Base-by-base conservation (phyloP, 2,329 filamentous ascomycete species). In the Gaeumannomyces tritici region DNA sequence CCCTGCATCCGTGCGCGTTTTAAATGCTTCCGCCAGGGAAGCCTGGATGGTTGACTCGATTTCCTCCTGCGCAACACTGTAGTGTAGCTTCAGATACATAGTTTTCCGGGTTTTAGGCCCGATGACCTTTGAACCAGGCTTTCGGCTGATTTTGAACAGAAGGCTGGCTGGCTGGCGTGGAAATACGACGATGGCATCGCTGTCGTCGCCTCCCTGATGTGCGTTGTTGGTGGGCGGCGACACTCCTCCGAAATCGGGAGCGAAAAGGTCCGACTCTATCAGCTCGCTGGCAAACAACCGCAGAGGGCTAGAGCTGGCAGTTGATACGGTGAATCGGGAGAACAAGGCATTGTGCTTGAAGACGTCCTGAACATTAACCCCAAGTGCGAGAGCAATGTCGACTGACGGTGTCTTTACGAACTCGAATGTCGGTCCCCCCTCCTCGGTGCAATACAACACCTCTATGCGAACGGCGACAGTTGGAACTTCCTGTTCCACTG, bases 331-430 rank as follows among this genome's bases (percentile, higher is more conserved):
- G 72, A 99, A 99, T 12, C 89, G 88, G 0, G 93, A 97, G 70
- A 95, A 95, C 0, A 98, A 80, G 0, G 85, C 82, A 9, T 86
- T 78, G 65, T 91, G 86, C 71, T 96, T 96, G 79, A 98, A 98
- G 31, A 96, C 85, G 68, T 99, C 95, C 69, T 98, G 93, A 7
- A 99, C 95, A 67, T 98, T 98, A 65, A 99, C 95, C 3, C 93
- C 93, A 4, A 99, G 80, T 0, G 91, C 90, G 5, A 99, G 79
- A 1, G 89, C 83, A 1, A 95, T 88, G 3, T 87, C 83, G 26
- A 96, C 80, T 4, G 80, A 83, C 26, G 84, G 82, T 9, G 81
- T 80, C 21, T 82, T 83, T 21, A 85, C 82, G 70, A 88, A 89
- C 62, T 81, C 79, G 66, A 91, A 90, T 9, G 77, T 79, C 24